phyloP scores from a whole-genome alignment of 2,329 filamentous ascomycete species.

The Didymella exigua region DNA sequence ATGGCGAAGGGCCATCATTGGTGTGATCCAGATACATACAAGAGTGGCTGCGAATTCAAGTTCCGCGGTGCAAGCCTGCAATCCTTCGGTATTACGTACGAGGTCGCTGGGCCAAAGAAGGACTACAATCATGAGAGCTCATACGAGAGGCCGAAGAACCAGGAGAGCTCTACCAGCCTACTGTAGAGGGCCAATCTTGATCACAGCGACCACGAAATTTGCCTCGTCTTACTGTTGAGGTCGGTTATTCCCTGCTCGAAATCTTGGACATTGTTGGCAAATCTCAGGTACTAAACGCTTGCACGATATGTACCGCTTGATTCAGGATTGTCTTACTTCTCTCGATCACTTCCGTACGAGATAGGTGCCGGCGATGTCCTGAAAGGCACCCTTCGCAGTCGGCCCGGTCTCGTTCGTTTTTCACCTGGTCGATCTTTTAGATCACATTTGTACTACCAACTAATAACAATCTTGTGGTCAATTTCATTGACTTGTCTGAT shows the following conservation, averaged over 20 bases:
- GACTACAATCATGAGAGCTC: constrained; percentile 62
- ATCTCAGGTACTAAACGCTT: not conserved
- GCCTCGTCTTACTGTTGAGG: not conserved
- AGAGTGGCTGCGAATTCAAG: constrained; percentile 70
- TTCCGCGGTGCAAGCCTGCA: constrained; percentile 46
- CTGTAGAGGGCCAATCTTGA: not conserved
- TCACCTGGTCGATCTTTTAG: not conserved
- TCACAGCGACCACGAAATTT: not conserved
- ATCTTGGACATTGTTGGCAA: not conserved
- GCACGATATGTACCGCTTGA: not conserved
- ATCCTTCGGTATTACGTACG: constrained; percentile 59
- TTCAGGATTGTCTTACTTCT: not conserved
- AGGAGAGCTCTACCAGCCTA: not conserved
- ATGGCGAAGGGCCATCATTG: constrained; percentile 70
- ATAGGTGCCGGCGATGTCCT: not conserved
- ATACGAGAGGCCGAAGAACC: constrained; percentile 34
- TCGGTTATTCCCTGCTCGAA: not conserved
- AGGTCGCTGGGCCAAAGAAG: constrained; percentile 74
- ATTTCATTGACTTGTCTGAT: not conserved
- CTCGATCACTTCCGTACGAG: not conserved
- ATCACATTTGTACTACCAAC: not conserved
- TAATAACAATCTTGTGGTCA: not conserved
- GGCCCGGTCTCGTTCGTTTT: constrained; percentile 1
- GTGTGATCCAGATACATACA: constrained; percentile 74
- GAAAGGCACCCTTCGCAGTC: not conserved